Percentiles rank a stretch among this genome's conserved stretches.
These are phyloP conservation scores for Suillus paluster DNA, from an alignment of 768 basidiomycete species.

Conservation along the genomic window DNA sequence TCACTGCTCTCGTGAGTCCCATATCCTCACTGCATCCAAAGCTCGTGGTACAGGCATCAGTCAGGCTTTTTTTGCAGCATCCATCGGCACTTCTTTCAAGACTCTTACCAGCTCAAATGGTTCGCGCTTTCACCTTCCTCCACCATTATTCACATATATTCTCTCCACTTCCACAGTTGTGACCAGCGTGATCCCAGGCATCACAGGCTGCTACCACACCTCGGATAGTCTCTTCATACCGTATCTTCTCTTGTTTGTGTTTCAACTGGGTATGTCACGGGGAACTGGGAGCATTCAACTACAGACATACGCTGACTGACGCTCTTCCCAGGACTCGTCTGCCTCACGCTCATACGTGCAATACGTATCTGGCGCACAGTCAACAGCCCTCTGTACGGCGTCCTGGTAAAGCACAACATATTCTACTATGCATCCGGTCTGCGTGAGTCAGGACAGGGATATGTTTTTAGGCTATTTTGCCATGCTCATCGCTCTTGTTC, in stretches of 20 bases:
- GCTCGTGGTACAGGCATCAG: not conserved
- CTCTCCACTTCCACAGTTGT: not conserved
- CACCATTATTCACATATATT: not conserved
- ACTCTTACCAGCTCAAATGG: not conserved
- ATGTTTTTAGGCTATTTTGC: too few species aligned
- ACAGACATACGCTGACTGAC: not conserved
- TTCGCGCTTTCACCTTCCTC: not conserved
- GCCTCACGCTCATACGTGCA: too few species aligned
- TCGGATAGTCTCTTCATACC: conserved; percentile 3
- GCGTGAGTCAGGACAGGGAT: too few species aligned
- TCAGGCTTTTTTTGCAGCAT: not conserved
- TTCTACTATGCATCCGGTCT: too few species aligned
- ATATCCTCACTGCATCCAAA: not conserved
- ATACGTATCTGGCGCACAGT: too few species aligned
- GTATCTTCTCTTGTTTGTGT: not conserved
- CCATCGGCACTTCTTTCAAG: not conserved
- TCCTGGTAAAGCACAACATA: too few species aligned
- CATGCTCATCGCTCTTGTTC: too few species aligned
- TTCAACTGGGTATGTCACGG: not conserved
- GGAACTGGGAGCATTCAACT: not conserved
- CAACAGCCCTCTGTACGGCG: too few species aligned
- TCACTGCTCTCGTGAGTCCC: not conserved
- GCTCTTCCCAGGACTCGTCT: not conserved
- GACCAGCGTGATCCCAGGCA: not conserved
- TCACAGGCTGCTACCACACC: not conserved